Conservation (phyloP, 2,329 filamentous ascomycete species). For the Huntiella abstrusa region DNA sequence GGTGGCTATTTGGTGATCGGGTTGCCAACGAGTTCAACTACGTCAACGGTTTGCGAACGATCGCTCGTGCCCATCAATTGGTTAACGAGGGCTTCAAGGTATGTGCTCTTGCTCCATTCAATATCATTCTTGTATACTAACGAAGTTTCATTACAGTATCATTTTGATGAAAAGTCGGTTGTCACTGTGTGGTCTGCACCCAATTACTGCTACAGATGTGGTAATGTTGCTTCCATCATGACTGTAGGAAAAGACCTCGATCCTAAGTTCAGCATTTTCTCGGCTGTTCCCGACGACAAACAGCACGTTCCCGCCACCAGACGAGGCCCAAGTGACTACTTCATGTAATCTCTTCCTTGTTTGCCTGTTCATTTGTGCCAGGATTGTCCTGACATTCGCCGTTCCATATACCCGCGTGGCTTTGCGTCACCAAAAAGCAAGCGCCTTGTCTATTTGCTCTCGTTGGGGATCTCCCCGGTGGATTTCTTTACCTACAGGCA, state of each 20-base stretch:
- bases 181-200: constrained; percentile 97
- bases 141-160: constrained; percentile 38
- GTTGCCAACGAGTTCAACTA: constrained; percentile 96
- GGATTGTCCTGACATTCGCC: background rate
- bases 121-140: background rate
- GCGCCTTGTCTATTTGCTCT: background rate
- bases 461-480: background rate
- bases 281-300: constrained; percentile 70
- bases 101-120: constrained; percentile 11
- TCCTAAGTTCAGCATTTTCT: constrained; percentile 84
- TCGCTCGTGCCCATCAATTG: constrained; percentile 89
- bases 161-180: constrained; percentile 86
- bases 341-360: constrained; percentile 29
- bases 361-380: background rate
- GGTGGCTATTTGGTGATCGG: constrained; percentile 93
- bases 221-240: constrained; percentile 94
- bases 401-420: background rate
- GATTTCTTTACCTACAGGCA: background rate
- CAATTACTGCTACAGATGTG: constrained; percentile 88
- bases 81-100: constrained; percentile 98
- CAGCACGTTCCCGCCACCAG: constrained; percentile 58
- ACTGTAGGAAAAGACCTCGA: constrained; percentile 69
- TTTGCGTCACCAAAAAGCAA: background rate
- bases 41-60: constrained; percentile 89
- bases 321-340: constrained; percentile 50